These are phyloP conservation scores for Globisporangium rhizosaccharum DNA, from an alignment of 352 stramenopile species.

Conservation along the genomic window DNA sequence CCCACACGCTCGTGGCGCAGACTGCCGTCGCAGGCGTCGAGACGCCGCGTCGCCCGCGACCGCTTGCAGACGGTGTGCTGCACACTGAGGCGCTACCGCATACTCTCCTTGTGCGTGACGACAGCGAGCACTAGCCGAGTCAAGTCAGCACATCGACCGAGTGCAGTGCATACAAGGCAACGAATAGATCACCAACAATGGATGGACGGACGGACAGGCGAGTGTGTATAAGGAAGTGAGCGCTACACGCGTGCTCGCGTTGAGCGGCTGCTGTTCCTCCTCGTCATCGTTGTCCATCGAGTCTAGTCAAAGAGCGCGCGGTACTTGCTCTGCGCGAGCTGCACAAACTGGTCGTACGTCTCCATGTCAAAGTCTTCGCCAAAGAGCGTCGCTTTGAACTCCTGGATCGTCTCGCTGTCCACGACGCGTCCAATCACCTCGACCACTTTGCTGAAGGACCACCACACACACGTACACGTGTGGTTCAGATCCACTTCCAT, in stretches of 20 bases:
- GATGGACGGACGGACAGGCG: background rate
- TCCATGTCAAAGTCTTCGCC: conserved; percentile 77
- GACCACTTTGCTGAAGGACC: conserved; percentile 56
- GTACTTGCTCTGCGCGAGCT: conserved; percentile 71
- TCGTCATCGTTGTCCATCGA: too few relatives aligned
- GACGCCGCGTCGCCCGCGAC: conserved; percentile 23
- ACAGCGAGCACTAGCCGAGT: too few relatives aligned
- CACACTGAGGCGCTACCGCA: conserved; percentile 13
- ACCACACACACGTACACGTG: background rate
- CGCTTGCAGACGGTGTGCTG: conserved; percentile 35
- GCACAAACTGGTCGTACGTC: conserved; percentile 80
- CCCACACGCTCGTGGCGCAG: conserved; percentile 48
- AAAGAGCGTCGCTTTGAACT: conserved; percentile 85
- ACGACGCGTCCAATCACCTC: conserved; percentile 80
- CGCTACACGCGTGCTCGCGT: background rate
- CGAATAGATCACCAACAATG: background rate
- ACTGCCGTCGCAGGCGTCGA: conserved; percentile 39
- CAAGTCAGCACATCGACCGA: background rate
- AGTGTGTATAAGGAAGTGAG: background rate
- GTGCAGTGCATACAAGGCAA: background rate
- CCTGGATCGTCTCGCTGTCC: conserved; percentile 64
- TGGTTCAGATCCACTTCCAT: background rate
- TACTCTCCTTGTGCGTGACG: too few relatives aligned
- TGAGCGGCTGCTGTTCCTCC: too few relatives aligned
- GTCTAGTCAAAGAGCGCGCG: conserved; percentile 62